Conservation (phyloP, 441 rosid genomes). For the Cnidoscolus chayamansa region DNA sequence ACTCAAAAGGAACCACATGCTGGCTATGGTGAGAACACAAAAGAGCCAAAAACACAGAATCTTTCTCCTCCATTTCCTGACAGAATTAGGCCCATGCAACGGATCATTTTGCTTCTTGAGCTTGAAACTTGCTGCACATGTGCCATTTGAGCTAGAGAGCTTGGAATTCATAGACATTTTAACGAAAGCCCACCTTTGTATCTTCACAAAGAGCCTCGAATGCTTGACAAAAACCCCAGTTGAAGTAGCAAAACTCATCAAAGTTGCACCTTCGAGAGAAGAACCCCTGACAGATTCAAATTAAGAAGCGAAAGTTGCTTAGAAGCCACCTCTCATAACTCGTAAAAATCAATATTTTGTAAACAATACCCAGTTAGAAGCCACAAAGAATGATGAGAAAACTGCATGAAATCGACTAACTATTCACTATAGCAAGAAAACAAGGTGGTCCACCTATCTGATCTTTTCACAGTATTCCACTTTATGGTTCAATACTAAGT, state of each 20-base stretch:
- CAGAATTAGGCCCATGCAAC: constrained; percentile 33
- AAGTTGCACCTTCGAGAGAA: constrained; percentile 24
- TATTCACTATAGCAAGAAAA: constrained; percentile 24
- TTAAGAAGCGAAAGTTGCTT: constrained; percentile 6
- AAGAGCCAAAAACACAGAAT: constrained; percentile 42
- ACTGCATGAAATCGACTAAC: constrained; percentile 21
- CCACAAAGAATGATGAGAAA: constrained; percentile 22
- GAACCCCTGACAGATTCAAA: constrained; percentile 21
- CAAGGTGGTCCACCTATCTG: constrained; percentile 31
- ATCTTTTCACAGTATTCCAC: constrained; percentile 26
- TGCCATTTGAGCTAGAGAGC: constrained; percentile 45
- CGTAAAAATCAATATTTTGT: constrained; percentile 27
- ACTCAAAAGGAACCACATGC: constrained; percentile 39
- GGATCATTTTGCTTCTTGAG: constrained; percentile 48
- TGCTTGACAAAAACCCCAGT: constrained; percentile 40
- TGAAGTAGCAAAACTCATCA: constrained; percentile 45
- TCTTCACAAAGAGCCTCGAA: constrained; percentile 33
- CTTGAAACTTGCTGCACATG: constrained; percentile 37
- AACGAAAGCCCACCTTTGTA: constrained; percentile 36
- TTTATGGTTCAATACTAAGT: constrained; percentile 32
- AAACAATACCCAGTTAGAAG: constrained; percentile 9
- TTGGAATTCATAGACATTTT: constrained; percentile 59
- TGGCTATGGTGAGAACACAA: constrained; percentile 31
- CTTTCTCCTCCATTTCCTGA: constrained; percentile 45
- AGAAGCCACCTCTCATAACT: constrained; percentile 27